Base-by-base conservation (phyloP, 768 basidiomycete species). In the Kondoa malvinella region DNA sequence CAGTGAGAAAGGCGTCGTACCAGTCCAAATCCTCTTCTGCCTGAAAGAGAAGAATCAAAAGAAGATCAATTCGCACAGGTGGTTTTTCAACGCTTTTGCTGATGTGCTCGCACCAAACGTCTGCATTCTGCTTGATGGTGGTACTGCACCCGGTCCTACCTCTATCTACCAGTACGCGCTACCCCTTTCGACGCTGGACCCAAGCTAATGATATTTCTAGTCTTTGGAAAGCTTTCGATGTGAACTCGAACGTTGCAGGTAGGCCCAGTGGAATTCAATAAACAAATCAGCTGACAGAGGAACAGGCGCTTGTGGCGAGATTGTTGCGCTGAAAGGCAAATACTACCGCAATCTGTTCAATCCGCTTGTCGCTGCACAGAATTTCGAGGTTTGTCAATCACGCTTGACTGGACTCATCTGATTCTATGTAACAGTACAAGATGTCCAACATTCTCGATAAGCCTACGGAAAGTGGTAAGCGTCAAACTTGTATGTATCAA, bases 11-110 rank as follows among this genome's bases (percentile, higher is more conserved):
- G 88, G 88, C 1, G 80, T 86, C 56, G 85, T 92, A 2, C 94
- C 94, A 4, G 86, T 96, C 3, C 94, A 96, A 73, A 78, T 96
- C 73, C 86, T 94, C 69, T 94, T 94, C 78, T 92, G 75, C 76
- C 81, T 89, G 67, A 92, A 90, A 75, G 88, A 91, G 79, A 85
- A 87, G 78, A 94, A 94, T 75, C 87, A 89, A 76, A 92, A 92
- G 79, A 94, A 94, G 80, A 92, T 95, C 77, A 63, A 63, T 25
- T 88, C 87, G 62, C 92, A 95, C 74, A 81, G 92, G 60, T 96
- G 92, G 92, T 94, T 92, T 77, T 95, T 97, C 78, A 96, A 95
- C 75, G 92, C 69, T 26, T 70, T 70, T 30, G 69, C 59, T 4
- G 34, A 50, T 31, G 58, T 70, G 30, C 57, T 96, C 31, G 87